Base-by-base conservation (phyloP, 257 asterid genomes). In the Leptodermis oblonga region DNA sequence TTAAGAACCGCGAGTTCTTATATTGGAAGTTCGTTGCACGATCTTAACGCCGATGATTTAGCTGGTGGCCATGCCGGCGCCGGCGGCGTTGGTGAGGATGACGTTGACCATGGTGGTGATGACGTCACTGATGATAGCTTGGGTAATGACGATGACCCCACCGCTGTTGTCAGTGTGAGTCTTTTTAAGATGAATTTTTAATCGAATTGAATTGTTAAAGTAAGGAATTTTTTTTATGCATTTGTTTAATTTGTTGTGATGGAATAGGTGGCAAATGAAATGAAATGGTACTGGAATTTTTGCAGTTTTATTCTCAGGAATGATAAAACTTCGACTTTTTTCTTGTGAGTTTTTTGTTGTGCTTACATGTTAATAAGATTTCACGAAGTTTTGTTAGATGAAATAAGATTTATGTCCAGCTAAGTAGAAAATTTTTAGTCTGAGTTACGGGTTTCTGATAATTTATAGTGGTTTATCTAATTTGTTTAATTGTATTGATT, bases 1-100 rank as follows among this genome's bases (percentile, higher is more conserved):
- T 78, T 91, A 83, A 74, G 90, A 65, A 76, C 96, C 69, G 88
- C 82, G 63, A 85, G 86, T 82, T 88, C 98, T 0, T 92, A 82
- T 79, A 84, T 92, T 58, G 95, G 82, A 20, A 83, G 83, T 69
- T 84, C 97, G 18, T 67, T 89, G 80, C 88, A 90, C 82, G 98
- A 92, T 83, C 90, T 77, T 80, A 92, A 92, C 75, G 82, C 94
- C 30, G 95, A 51, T 62, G 82, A 77, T 26, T 68, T 77, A 18
- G 41, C 75, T 25, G 73, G 68, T 23, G 76, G 78, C n/a, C n/a
- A 20, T 9, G 64, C 70, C 23, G 77, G 72, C 10, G 70, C 41
- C 17, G 58, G 82, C 8, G 65, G 42, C 12, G 77, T 73, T 10
- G 64, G 69, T 9, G 67, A 80, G 10, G 87, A 79, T 55, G 92